Evolutionary conservation across 495 filamentous ascomycete species (phyloP).

Genomic region (Recurvomyces mirabilis): DNA sequence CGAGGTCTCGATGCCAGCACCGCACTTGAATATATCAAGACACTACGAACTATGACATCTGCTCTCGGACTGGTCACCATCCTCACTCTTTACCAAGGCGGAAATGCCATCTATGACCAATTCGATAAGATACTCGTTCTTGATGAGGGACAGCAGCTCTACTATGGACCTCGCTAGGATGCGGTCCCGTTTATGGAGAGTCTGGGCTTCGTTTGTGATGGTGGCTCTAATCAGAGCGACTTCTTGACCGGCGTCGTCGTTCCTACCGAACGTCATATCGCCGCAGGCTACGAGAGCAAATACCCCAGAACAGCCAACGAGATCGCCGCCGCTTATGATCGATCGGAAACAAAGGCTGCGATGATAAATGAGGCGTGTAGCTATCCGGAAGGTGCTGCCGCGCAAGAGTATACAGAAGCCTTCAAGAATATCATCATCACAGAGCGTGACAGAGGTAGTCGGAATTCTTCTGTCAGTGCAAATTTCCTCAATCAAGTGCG

Average conservation of each 20-base stretch:
- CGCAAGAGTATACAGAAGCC: conserved; percentile 35
- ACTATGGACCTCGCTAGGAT: conserved; percentile 35
- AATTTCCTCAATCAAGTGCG: conserved; percentile 47
- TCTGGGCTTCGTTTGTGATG: conserved; percentile 49
- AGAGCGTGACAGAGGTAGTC: too few relatives aligned
- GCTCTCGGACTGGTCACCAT: conserved; percentile 49
- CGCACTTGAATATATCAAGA: conserved; percentile 54
- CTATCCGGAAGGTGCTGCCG: conserved; percentile 37
- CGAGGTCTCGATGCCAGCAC: conserved; percentile 58
- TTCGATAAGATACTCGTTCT: conserved; percentile 49
- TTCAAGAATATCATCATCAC: conserved; percentile 39
- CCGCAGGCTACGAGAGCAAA: conserved; percentile 46
- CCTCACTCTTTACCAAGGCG: conserved; percentile 63
- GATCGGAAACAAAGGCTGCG: background rate
- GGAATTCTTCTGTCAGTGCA: conserved; percentile 46
- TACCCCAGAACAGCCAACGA: conserved; percentile 50
- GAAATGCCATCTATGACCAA: conserved; percentile 54
- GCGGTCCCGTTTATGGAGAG: conserved; percentile 35
- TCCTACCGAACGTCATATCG: conserved; percentile 47
- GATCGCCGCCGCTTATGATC: conserved; percentile 31
- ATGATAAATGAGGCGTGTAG: conserved; percentile 32
- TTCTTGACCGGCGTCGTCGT: conserved; percentile 60
- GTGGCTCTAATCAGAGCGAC: conserved; percentile 56
- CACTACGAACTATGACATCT: conserved; percentile 50
- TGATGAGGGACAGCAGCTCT: conserved; percentile 53